These are phyloP conservation scores for Diaporthe sp. DNA, from an alignment of 2,329 filamentous ascomycete genomes.

Conservation along the genomic window DNA sequence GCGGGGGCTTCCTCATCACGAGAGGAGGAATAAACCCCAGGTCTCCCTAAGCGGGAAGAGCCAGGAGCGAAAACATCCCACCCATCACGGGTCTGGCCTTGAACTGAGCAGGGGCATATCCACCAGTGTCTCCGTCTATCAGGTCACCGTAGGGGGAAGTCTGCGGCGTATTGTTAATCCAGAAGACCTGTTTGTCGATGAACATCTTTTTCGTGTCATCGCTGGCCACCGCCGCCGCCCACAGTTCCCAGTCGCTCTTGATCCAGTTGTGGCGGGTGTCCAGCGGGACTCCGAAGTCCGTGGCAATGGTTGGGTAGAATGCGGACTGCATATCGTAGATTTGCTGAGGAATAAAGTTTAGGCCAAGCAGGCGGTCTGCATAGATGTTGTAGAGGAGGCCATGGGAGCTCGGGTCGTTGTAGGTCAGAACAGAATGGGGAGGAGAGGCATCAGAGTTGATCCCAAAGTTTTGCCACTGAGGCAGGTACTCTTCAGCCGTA, in stretches of 20 bases:
- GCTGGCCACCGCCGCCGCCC: slow-evolving; percentile 79
- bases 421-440: slow-evolving; percentile 81
- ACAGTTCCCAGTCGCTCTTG: slow-evolving; percentile 90
- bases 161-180: slow-evolving; percentile 69
- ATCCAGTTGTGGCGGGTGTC: slow-evolving; percentile 85
- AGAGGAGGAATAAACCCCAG: too few relatives aligned
- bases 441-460: slow-evolving; percentile 72
- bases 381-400: slow-evolving; percentile 83
- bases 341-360: slow-evolving; percentile 78
- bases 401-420: slow-evolving; percentile 70
- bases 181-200: slow-evolving; percentile 74
- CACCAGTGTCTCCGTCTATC: slow-evolving; percentile 77
- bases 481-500: slow-evolving; percentile 76
- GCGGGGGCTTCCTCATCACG: too few relatives aligned
- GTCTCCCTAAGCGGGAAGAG: slow-evolving; percentile 54
- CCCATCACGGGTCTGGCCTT: slow-evolving; percentile 83
- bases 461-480: slow-evolving; percentile 77
- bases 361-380: slow-evolving; percentile 80
- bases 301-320: slow-evolving; percentile 79
- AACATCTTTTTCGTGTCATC: slow-evolving; percentile 71
- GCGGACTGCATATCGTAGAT: slow-evolving; percentile 82
- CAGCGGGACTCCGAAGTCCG: slow-evolving; percentile 83
- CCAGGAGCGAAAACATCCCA: slow-evolving; percentile 82
- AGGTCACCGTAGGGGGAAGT: slow-evolving; percentile 79
- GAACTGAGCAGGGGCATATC: slow-evolving; percentile 74